phyloP scores from a whole-genome alignment of 2,329 filamentous ascomycete genomes.

The Monilinia vaccinii-corymbosi region DNA sequence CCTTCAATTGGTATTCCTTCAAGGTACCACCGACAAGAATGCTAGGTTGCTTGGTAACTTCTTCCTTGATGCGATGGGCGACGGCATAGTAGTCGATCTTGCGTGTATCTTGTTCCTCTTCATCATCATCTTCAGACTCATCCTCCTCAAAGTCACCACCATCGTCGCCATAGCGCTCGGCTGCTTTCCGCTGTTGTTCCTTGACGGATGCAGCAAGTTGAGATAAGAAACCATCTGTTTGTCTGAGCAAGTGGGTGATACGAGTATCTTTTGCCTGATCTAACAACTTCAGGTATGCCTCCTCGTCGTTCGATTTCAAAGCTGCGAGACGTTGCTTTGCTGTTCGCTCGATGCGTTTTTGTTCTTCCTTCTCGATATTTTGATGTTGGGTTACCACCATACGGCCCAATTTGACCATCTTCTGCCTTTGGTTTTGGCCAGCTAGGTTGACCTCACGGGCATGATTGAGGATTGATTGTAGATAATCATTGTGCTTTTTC shows the following conservation, averaged over 20 bases:
- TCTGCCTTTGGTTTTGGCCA: constrained; percentile 57
- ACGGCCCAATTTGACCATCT: constrained; percentile 77
- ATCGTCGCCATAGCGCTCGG: constrained; percentile 67
- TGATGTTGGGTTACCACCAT: constrained; percentile 86
- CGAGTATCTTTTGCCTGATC: constrained; percentile 98
- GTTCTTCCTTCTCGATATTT: constrained; percentile 97
- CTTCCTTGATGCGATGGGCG: constrained; percentile 90
- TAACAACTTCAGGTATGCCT: constrained; percentile 94
- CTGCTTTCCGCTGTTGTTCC: constrained; percentile 78
- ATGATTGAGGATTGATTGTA: constrained; percentile 78
- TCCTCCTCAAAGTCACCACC: constrained; percentile 34
- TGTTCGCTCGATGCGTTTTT: constrained; percentile 94
- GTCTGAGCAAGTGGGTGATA: constrained; percentile 93
- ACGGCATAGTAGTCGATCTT: constrained; percentile 99
- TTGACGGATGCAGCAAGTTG: constrained; percentile 93
- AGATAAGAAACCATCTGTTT: constrained; percentile 95
- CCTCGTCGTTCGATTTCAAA: constrained; percentile 97
- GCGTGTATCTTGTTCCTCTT: constrained; percentile 55
- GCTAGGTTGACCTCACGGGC: constrained; percentile 66
- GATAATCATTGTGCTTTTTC: constrained; percentile 91
- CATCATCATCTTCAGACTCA: constrained; percentile 62
- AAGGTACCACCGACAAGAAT: constrained; percentile 87
- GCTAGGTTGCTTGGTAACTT: constrained; percentile 70
- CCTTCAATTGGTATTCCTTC: constrained; percentile 98
- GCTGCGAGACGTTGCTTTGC: constrained; percentile 99